Evolutionary conservation across 2,329 filamentous ascomycete genomes (phyloP).

Genomic region (Talaromyces sp.): DNA sequence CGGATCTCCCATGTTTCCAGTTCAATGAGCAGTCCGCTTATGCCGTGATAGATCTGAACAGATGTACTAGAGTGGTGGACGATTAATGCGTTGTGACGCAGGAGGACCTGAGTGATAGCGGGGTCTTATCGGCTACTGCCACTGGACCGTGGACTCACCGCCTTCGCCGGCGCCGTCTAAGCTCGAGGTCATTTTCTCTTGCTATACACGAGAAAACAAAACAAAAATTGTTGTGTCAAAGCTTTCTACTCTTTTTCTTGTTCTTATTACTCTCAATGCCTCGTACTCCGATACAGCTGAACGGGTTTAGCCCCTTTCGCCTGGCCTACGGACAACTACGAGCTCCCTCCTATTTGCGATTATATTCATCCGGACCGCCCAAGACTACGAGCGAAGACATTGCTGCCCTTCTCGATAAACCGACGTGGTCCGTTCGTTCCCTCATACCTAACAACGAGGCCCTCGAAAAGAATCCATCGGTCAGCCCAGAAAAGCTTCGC

Average conservation of each 20-base stretch:
- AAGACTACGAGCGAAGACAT: conserved; percentile 20
- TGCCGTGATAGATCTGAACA: not conserved
- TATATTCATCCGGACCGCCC: conserved; percentile 7
- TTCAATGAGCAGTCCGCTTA: not conserved
- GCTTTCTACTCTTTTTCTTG: not conserved
- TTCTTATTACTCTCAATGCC: not conserved
- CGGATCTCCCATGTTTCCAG: conserved; percentile 64
- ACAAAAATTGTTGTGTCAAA: not conserved
- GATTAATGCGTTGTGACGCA: not conserved
- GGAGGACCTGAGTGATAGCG: not conserved
- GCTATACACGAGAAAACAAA: not conserved
- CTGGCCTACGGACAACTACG: not conserved
- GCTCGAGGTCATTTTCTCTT: not conserved
- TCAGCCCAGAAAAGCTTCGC: conserved; percentile 65
- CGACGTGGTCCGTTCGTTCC: conserved; percentile 78
- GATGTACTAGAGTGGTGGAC: not conserved
- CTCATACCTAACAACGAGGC: conserved; percentile 54
- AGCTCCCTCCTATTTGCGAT: not conserved
- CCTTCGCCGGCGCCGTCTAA: not conserved
- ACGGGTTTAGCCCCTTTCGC: not conserved
- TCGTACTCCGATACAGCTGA: not conserved
- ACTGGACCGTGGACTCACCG: not conserved
- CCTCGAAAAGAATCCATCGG: conserved; percentile 25
- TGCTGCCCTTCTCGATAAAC: conserved; percentile 57
- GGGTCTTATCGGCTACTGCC: not conserved